These are phyloP conservation scores for Microsporum ferrugineum DNA, from an alignment of 2,329 filamentous ascomycete species.

Conservation along the genomic window DNA sequence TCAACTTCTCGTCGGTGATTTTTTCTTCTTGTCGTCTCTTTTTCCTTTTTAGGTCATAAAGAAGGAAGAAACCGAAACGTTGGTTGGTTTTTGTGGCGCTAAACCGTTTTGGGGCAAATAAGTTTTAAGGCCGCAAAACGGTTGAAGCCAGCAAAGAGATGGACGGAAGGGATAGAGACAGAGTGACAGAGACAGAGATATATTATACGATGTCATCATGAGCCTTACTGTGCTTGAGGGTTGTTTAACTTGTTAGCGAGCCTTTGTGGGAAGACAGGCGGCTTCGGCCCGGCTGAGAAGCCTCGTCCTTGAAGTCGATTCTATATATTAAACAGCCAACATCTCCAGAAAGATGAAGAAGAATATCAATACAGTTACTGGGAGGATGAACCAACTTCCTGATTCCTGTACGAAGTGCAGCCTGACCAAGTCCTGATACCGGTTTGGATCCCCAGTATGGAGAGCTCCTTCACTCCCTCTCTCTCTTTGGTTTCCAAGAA, in stretches of 20 bases:
- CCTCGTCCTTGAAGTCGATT: neutral
- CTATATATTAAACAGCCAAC: neutral
- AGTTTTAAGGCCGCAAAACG: neutral
- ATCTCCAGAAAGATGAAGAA: neutral
- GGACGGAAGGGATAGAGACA: neutral
- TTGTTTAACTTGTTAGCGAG: neutral
- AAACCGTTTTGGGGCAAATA: neutral
- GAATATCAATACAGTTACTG: neutral
- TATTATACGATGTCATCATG: neutral
- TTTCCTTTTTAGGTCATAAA: neutral
- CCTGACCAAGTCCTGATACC: neutral
- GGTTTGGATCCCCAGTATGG: neutral
- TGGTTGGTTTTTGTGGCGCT: neutral
- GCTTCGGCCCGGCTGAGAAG: constrained; percentile 1
- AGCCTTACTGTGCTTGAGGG: neutral
- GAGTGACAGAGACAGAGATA: neutral
- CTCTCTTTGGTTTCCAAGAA: neutral
- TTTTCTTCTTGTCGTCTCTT: neutral
- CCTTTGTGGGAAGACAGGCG: neutral
- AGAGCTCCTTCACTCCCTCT: neutral
- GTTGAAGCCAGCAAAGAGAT: neutral
- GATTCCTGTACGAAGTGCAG: neutral
- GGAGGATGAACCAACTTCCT: neutral
- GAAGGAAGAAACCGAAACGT: neutral
- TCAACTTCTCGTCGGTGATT: neutral